Base-by-base conservation (phyloP, 306 rosid genomes). In the Vigna trinervia region DNA sequence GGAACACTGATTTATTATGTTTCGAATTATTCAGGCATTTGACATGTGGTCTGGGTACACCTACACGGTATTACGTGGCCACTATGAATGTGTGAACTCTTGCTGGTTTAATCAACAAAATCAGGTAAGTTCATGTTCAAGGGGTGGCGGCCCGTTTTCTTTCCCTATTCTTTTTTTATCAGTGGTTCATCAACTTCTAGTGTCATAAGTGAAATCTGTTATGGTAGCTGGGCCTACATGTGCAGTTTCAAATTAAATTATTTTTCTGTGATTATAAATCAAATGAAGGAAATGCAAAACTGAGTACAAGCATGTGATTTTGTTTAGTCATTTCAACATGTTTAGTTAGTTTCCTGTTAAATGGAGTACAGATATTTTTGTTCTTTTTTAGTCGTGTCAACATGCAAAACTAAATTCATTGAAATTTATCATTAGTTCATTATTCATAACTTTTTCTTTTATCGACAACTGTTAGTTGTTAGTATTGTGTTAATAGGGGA, bases 21-120 rank as follows among this genome's bases (percentile, higher is more conserved):
- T 67, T 52, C 53, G 39, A 80, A 76, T 69, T 86, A 66, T 89
- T 57, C 81, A 95, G 97, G 96, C 88, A 57, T 92, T 95, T 77
- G 83, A 95, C 84, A 75, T 89, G 90, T 92, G 97, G 99, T 88
- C 97, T 14, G 99, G 99, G 75, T 87, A 80, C 50, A 87, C 88
- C 6, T 50, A 86, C 76, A 61, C 78, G 43, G 81, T 88, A 84
- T 85, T 90, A 64, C 89, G 90, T 61, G 96, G 97, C 52, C 99
- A 95, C 85, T 92, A 95, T 48, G 97, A 92, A 80, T 80, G 54
- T 78, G 97, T 90, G 71, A 95, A 92, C 83, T 85, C 91, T 77
- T 95, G 97, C 90, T 89, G 94, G 87, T 90, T 89, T 83, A 87
- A 77, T 85, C 80, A 69, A 64, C 90, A 84, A 28, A 97, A 95